phyloP scores from a whole-genome alignment of 495 filamentous ascomycete species.

The Podospora anserina region DNA sequence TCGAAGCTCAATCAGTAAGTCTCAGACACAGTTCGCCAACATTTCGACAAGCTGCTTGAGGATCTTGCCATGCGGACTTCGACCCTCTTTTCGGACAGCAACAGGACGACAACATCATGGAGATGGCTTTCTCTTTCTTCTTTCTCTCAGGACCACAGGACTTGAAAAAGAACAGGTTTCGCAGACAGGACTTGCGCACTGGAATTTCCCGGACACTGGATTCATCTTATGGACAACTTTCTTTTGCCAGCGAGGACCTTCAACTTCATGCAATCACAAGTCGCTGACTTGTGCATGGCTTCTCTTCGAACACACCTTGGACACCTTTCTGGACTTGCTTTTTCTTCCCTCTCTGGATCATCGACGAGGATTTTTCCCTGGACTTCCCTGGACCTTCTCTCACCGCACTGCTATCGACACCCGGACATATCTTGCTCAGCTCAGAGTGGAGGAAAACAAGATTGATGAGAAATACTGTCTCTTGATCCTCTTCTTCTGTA shows the following conservation, averaged over 20 bases:
- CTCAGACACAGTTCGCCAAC: background rate
- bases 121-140: background rate
- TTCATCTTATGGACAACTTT: background rate
- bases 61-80: background rate
- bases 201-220: background rate
- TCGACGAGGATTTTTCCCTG: conserved; percentile 10
- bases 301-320: background rate
- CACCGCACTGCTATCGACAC: background rate
- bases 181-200: background rate
- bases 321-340: conserved; percentile 17
- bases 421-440: background rate
- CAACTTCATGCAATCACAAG: background rate
- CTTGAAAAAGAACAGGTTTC: background rate
- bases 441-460: conserved; percentile 1
- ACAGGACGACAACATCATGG: background rate
- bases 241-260: background rate
- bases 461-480: background rate
- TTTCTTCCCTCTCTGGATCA: conserved; percentile 16
- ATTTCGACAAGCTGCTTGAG: background rate
- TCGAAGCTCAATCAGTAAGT: background rate
- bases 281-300: background rate
- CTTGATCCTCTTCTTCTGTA: conserved; percentile 2
- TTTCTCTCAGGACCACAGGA: background rate
- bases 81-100: background rate
- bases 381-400: conserved; percentile 1